A percentile compares a stretch with the other conserved stretches of the same genome.
Conservation (phyloP, 2,329 filamentous ascomycete species). For the Phyllosticta paracitricarpa region DNA sequence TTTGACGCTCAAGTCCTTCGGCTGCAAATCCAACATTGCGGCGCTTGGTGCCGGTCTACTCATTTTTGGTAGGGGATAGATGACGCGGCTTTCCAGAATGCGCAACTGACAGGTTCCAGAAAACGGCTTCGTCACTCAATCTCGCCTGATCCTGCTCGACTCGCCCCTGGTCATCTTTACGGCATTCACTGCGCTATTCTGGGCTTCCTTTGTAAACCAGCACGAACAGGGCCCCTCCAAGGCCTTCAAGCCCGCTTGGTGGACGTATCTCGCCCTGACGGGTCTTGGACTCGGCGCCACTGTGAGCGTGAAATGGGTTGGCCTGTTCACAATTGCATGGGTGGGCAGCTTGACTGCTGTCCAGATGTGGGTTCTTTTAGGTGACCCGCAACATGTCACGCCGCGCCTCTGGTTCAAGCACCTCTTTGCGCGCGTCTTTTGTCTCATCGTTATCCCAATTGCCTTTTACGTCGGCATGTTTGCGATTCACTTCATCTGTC, state of each 20-base stretch:
- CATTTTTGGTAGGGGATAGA: slow-evolving; percentile 61
- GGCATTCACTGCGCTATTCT: slow-evolving; percentile 80
- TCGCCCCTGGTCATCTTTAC: slow-evolving; percentile 91
- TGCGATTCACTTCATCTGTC: slow-evolving; percentile 86
- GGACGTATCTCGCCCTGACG: slow-evolving; percentile 90
- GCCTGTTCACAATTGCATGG: slow-evolving; percentile 97
- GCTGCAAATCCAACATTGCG: slow-evolving; percentile 79
- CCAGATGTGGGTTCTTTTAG: slow-evolving; percentile 91
- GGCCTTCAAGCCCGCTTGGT: slow-evolving; percentile 86
- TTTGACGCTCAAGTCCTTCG: slow-evolving; percentile 80
- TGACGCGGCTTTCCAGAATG: neutral
- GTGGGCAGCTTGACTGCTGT: slow-evolving; percentile 82
- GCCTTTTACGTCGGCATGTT: slow-evolving; percentile 97
- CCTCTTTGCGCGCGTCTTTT: slow-evolving; percentile 82
- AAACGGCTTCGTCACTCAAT: slow-evolving; percentile 91
- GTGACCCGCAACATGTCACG: slow-evolving; percentile 77
- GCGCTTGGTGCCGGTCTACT: slow-evolving; percentile 74
- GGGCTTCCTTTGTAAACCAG: slow-evolving; percentile 90
- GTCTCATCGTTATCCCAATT: slow-evolving; percentile 77
- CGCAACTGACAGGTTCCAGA: slow-evolving; percentile 44
- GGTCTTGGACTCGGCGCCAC: slow-evolving; percentile 84
- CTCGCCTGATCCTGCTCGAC: slow-evolving; percentile 89
- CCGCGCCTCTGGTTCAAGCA: slow-evolving; percentile 87
- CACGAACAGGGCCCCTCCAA: slow-evolving; percentile 84
- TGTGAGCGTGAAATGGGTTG: slow-evolving; percentile 96